Percentiles rank a stretch among this genome's conserved stretches.
These are phyloP conservation scores for Solanum stenotomum DNA, from an alignment of 257 asterid species.

Conservation along the genomic window DNA sequence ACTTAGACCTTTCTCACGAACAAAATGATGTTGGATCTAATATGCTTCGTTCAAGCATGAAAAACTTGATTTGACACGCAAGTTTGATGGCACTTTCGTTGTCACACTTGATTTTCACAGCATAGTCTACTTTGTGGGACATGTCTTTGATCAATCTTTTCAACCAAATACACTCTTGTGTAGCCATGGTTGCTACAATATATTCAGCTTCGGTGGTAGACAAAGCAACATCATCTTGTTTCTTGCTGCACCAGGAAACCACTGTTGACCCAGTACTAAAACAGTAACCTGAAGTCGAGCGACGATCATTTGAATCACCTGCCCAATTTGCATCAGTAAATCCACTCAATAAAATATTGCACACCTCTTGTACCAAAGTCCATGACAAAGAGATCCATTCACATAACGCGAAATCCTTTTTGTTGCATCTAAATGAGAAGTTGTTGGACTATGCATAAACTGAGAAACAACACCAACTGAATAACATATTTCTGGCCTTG, in stretches of 20 bases:
- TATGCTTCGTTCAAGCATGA: not conserved
- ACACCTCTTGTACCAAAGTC: not conserved
- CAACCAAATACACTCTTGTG: not conserved
- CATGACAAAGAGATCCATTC: not conserved
- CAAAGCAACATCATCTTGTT: not conserved
- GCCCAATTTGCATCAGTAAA: slow-evolving; percentile 3
- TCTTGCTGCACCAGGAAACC: not conserved
- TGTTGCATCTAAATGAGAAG: no score
- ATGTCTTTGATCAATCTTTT: no score
- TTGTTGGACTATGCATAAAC: no score
- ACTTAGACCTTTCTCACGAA: not conserved
- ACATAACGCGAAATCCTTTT: not conserved
- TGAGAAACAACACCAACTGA: no score
- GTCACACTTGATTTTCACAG: not conserved
- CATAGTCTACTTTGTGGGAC: not conserved
- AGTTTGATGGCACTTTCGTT: slow-evolving; percentile 1
- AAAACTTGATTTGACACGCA: not conserved
- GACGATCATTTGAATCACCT: not conserved
- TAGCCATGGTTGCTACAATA: not conserved
- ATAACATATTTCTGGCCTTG: no score
- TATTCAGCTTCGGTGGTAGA: not conserved
- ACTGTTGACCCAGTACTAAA: not conserved
- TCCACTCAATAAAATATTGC: not conserved
- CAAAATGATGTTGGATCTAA: not conserved
- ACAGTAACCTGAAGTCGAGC: not conserved